phyloP scores from a whole-genome alignment of 257 asterid genomes.

The Phtheirospermum japonicum region DNA sequence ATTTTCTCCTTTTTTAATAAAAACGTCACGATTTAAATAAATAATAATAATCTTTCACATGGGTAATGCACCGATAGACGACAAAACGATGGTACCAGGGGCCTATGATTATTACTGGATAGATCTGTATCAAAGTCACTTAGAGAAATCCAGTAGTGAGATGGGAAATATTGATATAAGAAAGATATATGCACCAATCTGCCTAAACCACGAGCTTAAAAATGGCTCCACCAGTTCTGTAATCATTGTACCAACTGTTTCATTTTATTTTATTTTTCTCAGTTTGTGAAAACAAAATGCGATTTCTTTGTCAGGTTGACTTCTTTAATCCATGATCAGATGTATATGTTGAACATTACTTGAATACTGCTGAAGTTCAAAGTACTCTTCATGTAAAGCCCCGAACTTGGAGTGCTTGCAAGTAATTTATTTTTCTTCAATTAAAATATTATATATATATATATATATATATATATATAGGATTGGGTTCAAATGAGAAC shows the following conservation, averaged over 20 bases:
- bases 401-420: conserved; percentile 34
- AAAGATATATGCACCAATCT: conserved; percentile 32
- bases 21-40: no score
- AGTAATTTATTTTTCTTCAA: conserved; percentile 20
- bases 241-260: conserved; percentile 18
- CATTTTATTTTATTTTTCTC: neutral
- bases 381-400: conserved; percentile 38
- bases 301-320: conserved; percentile 27
- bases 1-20: no score
- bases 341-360: conserved; percentile 25
- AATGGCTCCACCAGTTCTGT: conserved; percentile 29
- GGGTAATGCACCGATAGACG: conserved; percentile 35
- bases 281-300: no score
- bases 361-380: conserved; percentile 36
- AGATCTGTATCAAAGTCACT: neutral
- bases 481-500: no score
- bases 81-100: conserved; percentile 21
- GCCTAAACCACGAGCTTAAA: conserved; percentile 22
- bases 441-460: no score
- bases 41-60: conserved; percentile 37
- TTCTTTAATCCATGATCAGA: conserved; percentile 40
- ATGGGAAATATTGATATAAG: conserved; percentile 13
- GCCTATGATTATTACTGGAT: conserved; percentile 33
- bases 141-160: neutral
- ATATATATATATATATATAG: no score